Conservation (phyloP, 2,329 filamentous ascomycete genomes). For the Talaromyces piceae region DNA sequence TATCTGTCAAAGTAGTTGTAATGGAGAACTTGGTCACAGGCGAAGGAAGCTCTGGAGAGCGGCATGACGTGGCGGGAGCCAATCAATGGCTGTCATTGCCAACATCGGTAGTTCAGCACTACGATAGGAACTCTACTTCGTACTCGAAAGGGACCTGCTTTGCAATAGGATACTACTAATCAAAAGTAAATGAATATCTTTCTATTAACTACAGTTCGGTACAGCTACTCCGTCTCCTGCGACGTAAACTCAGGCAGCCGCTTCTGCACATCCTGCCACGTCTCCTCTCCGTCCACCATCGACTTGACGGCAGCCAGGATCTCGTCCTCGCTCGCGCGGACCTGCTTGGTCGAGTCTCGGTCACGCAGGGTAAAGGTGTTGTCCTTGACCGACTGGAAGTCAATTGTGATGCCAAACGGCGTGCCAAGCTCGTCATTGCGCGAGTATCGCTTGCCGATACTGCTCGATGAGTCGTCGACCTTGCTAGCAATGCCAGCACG, state of each 20-base stretch:
- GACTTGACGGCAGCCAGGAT: slow-evolving; percentile 67
- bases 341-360: slow-evolving; percentile 83
- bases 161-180: no score
- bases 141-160: no score
- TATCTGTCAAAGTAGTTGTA: background rate
- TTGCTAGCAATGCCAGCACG: slow-evolving; percentile 71
- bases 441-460: slow-evolving; percentile 89
- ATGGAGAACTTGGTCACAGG: background rate
- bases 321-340: slow-evolving; percentile 72
- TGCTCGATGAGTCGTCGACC: slow-evolving; percentile 82
- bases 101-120: no score
- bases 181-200: background rate
- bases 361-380: slow-evolving; percentile 80
- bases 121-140: no score
- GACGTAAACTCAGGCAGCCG: slow-evolving; percentile 79
- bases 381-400: slow-evolving; percentile 92
- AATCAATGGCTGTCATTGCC: background rate
- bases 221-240: slow-evolving; percentile 50
- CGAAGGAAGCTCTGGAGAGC: background rate
- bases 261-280: slow-evolving; percentile 63
- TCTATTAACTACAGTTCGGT: background rate
- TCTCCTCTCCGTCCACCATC: slow-evolving; percentile 55
- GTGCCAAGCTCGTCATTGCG: slow-evolving; percentile 95
- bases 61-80: background rate
- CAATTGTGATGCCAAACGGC: slow-evolving; percentile 85